phyloP scores from a whole-genome alignment of 2,329 filamentous ascomycete species.

The Escovopsis weberi region DNA sequence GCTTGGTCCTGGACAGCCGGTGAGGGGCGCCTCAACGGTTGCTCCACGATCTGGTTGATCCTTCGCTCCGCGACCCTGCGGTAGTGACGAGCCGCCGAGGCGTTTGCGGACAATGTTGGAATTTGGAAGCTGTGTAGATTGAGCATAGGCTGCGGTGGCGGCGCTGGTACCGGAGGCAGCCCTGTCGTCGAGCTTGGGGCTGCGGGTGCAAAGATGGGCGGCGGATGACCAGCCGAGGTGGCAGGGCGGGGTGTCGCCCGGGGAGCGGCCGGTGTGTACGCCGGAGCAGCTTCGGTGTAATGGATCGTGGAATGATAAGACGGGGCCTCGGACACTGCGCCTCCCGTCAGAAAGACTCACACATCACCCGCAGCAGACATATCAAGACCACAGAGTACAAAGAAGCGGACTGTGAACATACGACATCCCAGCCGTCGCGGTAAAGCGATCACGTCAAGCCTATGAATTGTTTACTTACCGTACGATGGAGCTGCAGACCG shows the following conservation, averaged over 20 bases:
- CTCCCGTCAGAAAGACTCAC: background rate
- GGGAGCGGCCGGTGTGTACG: slow-evolving; percentile 29
- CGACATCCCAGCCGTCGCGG: too few relatives aligned
- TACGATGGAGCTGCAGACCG: slow-evolving; percentile 56
- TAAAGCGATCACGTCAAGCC: background rate
- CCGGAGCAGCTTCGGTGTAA: slow-evolving; percentile 32
- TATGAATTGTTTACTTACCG: slow-evolving; percentile 26
- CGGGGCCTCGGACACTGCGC: slow-evolving; percentile 45
- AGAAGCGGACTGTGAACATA: background rate
- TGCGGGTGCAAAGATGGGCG: slow-evolving; percentile 12
- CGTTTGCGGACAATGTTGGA: slow-evolving; percentile 42
- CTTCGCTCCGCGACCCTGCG: slow-evolving; percentile 49
- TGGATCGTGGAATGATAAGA: slow-evolving; percentile 45
- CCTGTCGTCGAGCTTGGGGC: slow-evolving; percentile 24
- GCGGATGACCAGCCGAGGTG: slow-evolving; percentile 4
- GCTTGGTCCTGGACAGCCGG: slow-evolving; percentile 1
- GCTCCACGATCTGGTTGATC: slow-evolving; percentile 23
- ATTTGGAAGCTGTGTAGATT: slow-evolving; percentile 40
- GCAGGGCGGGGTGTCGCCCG: slow-evolving; percentile 1
- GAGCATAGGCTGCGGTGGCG: slow-evolving; percentile 22
- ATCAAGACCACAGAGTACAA: background rate
- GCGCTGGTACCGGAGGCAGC: slow-evolving; percentile 35
- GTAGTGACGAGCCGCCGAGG: slow-evolving; percentile 44
- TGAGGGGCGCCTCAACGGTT: slow-evolving; percentile 11
- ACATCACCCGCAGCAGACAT: too few relatives aligned